phyloP scores from a whole-genome alignment of 129 eudicot species.

The Oenanthe sinensis region DNA sequence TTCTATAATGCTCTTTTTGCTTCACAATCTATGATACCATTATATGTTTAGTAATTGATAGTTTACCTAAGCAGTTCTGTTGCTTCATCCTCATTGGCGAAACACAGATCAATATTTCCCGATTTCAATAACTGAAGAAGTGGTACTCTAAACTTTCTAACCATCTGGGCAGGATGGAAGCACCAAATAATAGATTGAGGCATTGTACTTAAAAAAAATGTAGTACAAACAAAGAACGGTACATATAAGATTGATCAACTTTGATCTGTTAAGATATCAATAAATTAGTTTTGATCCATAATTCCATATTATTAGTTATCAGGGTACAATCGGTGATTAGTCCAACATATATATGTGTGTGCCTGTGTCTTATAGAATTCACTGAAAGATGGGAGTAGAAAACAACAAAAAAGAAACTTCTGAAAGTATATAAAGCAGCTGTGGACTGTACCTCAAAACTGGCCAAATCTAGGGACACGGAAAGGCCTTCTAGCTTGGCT shows the following conservation, averaged over 20 bases:
- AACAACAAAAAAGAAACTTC: neutral
- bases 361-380: neutral
- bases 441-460: conserved; percentile 72
- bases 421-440: neutral
- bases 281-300: neutral
- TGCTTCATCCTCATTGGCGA: conserved; percentile 99
- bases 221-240: neutral
- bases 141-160: conserved; percentile 56
- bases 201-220: neutral
- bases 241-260: neutral
- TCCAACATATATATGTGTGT: neutral
- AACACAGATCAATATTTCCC: conserved; percentile 88
- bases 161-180: conserved; percentile 54
- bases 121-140: conserved; percentile 72
- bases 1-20: neutral
- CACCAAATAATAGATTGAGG: neutral
- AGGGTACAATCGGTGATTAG: neutral
- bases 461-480: conserved; percentile 83
- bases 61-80: conserved; percentile 66
- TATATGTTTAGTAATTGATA: neutral
- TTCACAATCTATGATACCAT: neutral
- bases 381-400: neutral
- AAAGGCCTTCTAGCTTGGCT: conserved; percentile 85
- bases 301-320: neutral
- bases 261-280: neutral